Evolutionary conservation across 345 rosid species (phyloP).

Genomic region (Dimocarpus longan): DNA sequence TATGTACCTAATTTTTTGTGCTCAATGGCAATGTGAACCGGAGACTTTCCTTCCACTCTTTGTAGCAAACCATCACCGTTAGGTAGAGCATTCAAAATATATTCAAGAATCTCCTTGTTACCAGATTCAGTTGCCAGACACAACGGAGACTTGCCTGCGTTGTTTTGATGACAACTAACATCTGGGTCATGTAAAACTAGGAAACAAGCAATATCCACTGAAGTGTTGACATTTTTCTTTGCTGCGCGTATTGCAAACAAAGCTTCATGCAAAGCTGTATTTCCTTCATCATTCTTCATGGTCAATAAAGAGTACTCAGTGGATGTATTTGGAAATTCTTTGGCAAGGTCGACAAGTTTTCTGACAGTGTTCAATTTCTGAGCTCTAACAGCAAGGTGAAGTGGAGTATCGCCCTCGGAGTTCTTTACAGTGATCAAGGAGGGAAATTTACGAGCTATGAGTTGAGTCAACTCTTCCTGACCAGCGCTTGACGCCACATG

Average conservation of each 20-base stretch:
- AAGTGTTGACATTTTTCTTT: too few species aligned
- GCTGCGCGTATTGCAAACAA: neutral
- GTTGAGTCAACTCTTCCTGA: neutral
- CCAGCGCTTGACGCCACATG: constrained; percentile 17
- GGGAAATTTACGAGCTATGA: neutral
- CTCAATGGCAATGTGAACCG: neutral
- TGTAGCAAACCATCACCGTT: neutral
- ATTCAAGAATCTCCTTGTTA: neutral
- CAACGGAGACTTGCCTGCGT: neutral
- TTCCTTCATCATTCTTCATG: constrained; percentile 26
- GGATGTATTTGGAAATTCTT: neutral
- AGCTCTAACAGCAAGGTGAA: constrained; percentile 31
- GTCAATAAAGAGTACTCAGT: neutral
- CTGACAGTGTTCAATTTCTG: constrained; percentile 19
- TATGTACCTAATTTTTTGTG: neutral
- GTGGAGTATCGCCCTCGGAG: constrained; percentile 27
- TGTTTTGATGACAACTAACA: neutral
- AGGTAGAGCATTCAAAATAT: neutral
- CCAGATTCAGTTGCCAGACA: neutral
- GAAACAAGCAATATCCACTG: too few species aligned
- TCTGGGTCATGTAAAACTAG: too few species aligned
- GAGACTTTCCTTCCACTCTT: too few species aligned
- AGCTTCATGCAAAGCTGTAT: constrained; percentile 38
- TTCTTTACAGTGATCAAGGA: neutral
- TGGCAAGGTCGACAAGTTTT: neutral